Evolutionary conservation across 148 eudicot species (phyloP).

Genomic region (Rhododendron ovatum): DNA sequence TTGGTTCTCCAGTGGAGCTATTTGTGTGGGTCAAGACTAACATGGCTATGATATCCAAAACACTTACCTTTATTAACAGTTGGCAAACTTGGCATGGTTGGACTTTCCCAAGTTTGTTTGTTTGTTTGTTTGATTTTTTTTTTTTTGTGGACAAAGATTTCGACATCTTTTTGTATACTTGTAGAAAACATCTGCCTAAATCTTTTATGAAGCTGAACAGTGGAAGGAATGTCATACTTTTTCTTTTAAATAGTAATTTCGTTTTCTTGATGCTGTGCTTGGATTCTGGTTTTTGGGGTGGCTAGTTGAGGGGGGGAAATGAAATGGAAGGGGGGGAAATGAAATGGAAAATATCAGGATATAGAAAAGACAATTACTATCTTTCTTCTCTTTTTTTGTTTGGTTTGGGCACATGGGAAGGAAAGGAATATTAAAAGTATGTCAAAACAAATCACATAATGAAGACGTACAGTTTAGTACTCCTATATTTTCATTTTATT

Average conservation of each 20-base stretch:
- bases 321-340: background rate
- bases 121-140: background rate
- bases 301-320: background rate
- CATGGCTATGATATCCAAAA: background rate
- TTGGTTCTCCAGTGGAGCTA: background rate
- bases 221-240: background rate
- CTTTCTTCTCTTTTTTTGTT: background rate
- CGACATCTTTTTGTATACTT: background rate
- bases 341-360: background rate
- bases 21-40: background rate
- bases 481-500: background rate
- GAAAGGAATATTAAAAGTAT: background rate
- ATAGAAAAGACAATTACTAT: background rate
- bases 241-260: background rate
- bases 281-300: background rate
- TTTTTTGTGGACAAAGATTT: background rate
- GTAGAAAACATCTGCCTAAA: background rate
- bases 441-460: background rate
- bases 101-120: background rate
- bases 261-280: background rate
- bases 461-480: background rate
- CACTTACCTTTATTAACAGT: background rate
- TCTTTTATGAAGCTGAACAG: background rate
- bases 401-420: background rate
- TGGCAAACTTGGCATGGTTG: background rate